These are phyloP conservation scores for Lepraria neglecta DNA, from an alignment of 495 filamentous ascomycete species.

Conservation along the genomic window DNA sequence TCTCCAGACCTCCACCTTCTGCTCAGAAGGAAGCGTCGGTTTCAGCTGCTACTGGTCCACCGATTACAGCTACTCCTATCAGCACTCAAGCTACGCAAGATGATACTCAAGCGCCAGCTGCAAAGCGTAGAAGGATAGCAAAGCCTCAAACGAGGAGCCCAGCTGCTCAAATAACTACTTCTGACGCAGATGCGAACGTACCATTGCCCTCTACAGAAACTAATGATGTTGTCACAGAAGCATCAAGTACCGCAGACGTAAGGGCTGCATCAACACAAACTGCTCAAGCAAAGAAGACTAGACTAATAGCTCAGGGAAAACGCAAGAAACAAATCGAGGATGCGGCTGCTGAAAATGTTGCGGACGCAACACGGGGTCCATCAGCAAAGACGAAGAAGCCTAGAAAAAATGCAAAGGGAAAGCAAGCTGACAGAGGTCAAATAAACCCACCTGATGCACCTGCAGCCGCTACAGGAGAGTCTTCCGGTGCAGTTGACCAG, in stretches of 20 bases:
- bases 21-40: background rate
- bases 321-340: constrained; percentile 17
- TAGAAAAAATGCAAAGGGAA: constrained; percentile 30
- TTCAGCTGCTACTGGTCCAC: background rate
- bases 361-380: constrained; percentile 17
- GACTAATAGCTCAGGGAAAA: constrained; percentile 21
- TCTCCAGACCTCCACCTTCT: background rate
- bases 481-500: background rate
- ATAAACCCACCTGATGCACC: background rate
- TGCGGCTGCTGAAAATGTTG: constrained; percentile 24
- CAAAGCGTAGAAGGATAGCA: constrained; percentile 23
- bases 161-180: background rate
- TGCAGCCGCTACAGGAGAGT: background rate
- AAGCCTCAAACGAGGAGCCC: background rate
- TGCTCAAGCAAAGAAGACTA: constrained; percentile 19
- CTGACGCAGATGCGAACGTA: constrained; percentile 8
- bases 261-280: constrained; percentile 19
- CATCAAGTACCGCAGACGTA: background rate
- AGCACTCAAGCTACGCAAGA: background rate
- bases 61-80: background rate
- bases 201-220: constrained; percentile 16
- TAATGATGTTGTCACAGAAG: constrained; percentile 3
- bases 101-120: constrained; percentile 9
- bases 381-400: constrained; percentile 27
- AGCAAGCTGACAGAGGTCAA: background rate